Evolutionary conservation across 2,329 filamentous ascomycete species (phyloP), one percentile per base, ranked within the genome.

Genomic region (Phaeosphaeriaceae sp.): DNA sequence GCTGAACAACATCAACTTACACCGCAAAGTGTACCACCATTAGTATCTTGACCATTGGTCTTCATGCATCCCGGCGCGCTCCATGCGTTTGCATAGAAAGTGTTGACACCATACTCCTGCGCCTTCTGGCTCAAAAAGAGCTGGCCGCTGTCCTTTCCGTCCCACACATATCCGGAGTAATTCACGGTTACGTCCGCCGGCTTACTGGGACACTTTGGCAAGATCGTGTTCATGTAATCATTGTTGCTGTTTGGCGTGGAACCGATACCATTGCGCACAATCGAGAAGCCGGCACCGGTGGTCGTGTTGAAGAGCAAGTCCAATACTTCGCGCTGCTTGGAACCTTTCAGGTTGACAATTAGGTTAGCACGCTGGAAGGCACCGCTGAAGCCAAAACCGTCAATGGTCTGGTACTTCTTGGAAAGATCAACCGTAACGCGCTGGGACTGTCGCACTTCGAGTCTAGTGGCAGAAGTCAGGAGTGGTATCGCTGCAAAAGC

Each of bases 121-220:
- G 84, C 84, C 67, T 84, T 76, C 69, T 86, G 77, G 7, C 80
- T 80, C 41, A 87, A 75, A 71, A 78, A 85, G 15, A 87, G 70
- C 73, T 86, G 85, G 7, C 82, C 81, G 21, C 58, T 61, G 33
- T 73, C 70, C 41, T 73, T 71, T 0, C 68, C 68, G 53, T 72
- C 69, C 70, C 70, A 72, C 19, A 61, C 60, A 53, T 73, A 73
- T 3, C 52, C 53, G 19, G 42, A 49, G 41, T 58, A 61, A 22
- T 58, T 46, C 1, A 51, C 25, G 9, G 54, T 61, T 10, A 61
- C 54, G 40, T 61, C 58, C 1, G 65, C 56, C 1, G 70, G 69
- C 6, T 60, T 65, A 13, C 51, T 55, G 2, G 71, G 71, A 42
- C 66, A 71, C 17, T 59, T 68, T 0, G 70, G 70, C 22, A 73